phyloP scores from a whole-genome alignment of 345 rosid species.

The Acer campestre region DNA sequence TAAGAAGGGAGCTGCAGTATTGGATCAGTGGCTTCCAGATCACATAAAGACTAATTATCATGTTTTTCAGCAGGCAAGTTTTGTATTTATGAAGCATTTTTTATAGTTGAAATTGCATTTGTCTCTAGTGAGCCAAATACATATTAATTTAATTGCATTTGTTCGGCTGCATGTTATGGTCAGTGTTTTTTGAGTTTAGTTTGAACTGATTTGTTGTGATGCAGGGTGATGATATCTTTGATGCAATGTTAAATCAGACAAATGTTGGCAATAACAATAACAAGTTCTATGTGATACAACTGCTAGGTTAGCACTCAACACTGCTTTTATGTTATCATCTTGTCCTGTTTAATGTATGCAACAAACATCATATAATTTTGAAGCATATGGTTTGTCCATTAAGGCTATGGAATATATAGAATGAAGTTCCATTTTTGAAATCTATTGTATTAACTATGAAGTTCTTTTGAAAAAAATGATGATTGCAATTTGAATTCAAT shows the following conservation, averaged over 20 bases:
- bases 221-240: constrained; percentile 79
- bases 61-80: constrained; percentile 62
- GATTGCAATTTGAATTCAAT: neutral
- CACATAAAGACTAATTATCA: constrained; percentile 72
- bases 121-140: neutral
- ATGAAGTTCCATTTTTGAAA: neutral
- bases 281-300: constrained; percentile 82
- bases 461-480: neutral
- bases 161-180: neutral
- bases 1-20: constrained; percentile 80
- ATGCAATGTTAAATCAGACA: constrained; percentile 87
- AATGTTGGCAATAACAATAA: constrained; percentile 74
- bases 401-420: neutral
- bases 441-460: neutral
- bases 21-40: constrained; percentile 82
- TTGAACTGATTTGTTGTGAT: constrained; percentile 17
- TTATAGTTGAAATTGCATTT: neutral
- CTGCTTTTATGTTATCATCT: constrained; percentile 2
- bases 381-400: neutral
- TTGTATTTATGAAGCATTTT: neutral
- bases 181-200: neutral
- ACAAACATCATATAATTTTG: neutral
- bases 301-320: constrained; percentile 55
- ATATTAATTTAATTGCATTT: constrained; percentile 6
- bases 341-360: neutral